Percentiles rank a stretch among this genome's conserved stretches.
Evolutionary conservation across 805 yeast genomes (phyloP).

Genomic region (Sugiyamaella lignohabitans): DNA sequence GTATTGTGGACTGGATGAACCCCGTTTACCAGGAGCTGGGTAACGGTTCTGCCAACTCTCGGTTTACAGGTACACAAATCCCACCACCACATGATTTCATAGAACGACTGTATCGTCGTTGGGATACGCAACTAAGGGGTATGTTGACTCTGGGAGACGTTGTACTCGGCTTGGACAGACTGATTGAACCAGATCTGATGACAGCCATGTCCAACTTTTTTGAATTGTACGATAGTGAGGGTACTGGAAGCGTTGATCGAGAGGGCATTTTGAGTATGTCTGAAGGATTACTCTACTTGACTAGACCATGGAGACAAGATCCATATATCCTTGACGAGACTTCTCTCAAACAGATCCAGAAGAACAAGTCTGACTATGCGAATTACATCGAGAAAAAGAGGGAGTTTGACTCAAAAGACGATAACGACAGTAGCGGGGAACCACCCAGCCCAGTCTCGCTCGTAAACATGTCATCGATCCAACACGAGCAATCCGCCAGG

Average conservation of each 20-base stretch:
- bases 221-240: conserved; percentile 58
- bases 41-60: background rate
- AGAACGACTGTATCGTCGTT: conserved; percentile 55
- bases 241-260: conserved; percentile 57
- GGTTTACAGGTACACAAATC: background rate
- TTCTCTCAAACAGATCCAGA: conserved; percentile 58
- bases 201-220: conserved; percentile 73
- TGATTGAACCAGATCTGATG: conserved; percentile 71
- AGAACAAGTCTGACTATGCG: conserved; percentile 18
- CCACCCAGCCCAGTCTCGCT: conserved; percentile 26
- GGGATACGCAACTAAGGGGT: conserved; percentile 58
- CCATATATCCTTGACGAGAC: conserved; percentile 51
- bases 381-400: conserved; percentile 46
- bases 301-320: conserved; percentile 79
- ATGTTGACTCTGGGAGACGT: conserved; percentile 60
- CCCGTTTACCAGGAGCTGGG: conserved; percentile 23
- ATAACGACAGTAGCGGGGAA: conserved; percentile 29
- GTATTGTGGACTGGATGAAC: conserved; percentile 67
- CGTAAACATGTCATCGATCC: conserved; percentile 11
- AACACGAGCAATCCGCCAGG: conserved; percentile 37
- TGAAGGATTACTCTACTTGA: conserved; percentile 76
- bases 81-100: conserved; percentile 41
- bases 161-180: conserved; percentile 61
- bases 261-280: conserved; percentile 79
- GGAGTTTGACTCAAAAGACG: conserved; percentile 26